Percentiles rank a stretch among this genome's conserved stretches.
Evolutionary conservation across 805 yeast genomes (phyloP).

Genomic region (Candida ponderosae): DNA sequence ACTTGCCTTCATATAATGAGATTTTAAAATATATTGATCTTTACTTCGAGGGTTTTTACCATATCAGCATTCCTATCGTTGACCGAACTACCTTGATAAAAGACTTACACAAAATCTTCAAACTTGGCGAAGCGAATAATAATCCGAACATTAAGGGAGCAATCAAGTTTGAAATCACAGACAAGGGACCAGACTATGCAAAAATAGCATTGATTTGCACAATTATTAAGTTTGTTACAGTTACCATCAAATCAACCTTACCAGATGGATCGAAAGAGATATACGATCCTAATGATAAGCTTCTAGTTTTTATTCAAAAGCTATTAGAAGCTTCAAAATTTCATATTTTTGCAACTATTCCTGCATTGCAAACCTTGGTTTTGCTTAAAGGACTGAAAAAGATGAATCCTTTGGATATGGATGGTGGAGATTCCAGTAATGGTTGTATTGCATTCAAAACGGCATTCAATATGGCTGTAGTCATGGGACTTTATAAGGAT

Average conservation of each 20-base stretch:
- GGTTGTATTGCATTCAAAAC: slow-evolving; percentile 7
- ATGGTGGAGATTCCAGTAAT: slow-evolving; percentile 14
- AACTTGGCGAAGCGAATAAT: slow-evolving; percentile 3
- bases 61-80: slow-evolving; percentile 8
- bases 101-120: slow-evolving; percentile 12
- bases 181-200: slow-evolving; percentile 12
- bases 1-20: slow-evolving; percentile 13
- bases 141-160: background rate
- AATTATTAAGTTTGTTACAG: slow-evolving; percentile 5
- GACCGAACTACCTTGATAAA: slow-evolving; percentile 6
- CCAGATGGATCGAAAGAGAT: background rate
- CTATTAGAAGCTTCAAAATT: slow-evolving; percentile 9
- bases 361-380: slow-evolving; percentile 15
- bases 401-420: slow-evolving; percentile 13
- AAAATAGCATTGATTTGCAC: slow-evolving; percentile 12
- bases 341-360: slow-evolving; percentile 8
- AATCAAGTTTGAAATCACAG: slow-evolving; percentile 2
- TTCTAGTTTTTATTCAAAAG: slow-evolving; percentile 8
- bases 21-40: slow-evolving; percentile 8
- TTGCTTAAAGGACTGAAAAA: slow-evolving; percentile 8
- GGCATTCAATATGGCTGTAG: slow-evolving; percentile 16
- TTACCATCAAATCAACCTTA: slow-evolving; percentile 3
- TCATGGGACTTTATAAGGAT: slow-evolving; percentile 17
- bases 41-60: slow-evolving; percentile 12
- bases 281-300: slow-evolving; percentile 10